A percentile compares a stretch with the other conserved stretches of the same genome.
Conservation (phyloP, 83 land plant genomes). For the Larix sibirica region DNA sequence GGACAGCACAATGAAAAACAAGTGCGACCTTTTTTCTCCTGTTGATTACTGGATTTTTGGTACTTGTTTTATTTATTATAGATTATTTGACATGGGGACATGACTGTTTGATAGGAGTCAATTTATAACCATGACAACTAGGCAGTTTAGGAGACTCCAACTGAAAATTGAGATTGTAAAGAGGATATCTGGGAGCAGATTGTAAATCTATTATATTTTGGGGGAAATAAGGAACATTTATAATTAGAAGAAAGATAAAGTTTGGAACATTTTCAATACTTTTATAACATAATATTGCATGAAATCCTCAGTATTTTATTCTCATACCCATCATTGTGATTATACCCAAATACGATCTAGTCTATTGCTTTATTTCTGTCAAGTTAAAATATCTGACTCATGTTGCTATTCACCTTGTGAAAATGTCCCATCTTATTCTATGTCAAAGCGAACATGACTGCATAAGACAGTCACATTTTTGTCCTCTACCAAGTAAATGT, state of each 20-base stretch:
- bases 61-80: neutral
- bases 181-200: slow-evolving; percentile 4
- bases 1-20: neutral
- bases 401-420: neutral
- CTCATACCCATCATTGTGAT: neutral
- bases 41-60: slow-evolving; percentile 10
- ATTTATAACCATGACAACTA: neutral
- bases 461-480: neutral
- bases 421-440: neutral
- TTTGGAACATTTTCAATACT: neutral
- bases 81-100: neutral
- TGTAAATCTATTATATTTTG: neutral
- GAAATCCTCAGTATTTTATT: neutral
- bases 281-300: neutral
- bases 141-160: neutral
- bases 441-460: neutral
- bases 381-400: neutral
- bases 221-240: neutral
- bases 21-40: neutral
- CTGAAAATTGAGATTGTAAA: slow-evolving; percentile 3
- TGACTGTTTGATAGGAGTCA: neutral
- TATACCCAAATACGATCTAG: neutral
- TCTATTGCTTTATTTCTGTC: neutral
- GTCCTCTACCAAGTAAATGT: neutral
- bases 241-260: neutral